Evolutionary conservation across 2,329 filamentous ascomycete species (phyloP), one percentile per base, ranked within the genome.

Genomic region (Aspergillus texensis): DNA sequence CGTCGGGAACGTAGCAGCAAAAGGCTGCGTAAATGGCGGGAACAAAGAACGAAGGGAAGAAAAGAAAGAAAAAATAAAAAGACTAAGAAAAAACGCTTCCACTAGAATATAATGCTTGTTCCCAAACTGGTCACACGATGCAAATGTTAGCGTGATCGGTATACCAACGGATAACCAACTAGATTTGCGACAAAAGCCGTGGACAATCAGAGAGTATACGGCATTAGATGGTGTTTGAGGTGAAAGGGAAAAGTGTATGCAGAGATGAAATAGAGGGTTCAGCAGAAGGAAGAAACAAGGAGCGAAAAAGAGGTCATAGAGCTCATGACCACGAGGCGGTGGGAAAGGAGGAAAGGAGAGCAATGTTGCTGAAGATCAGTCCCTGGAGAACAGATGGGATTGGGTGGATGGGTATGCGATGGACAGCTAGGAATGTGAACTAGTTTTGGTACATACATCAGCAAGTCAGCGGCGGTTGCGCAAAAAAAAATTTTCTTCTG

Each of bases 361-460:
- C 34, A 61, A 60, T 61, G 45, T 46, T 63, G 61, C 46, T 65
- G 63, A 63, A 62, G 66, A 68, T 70, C 48, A 12, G 16, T 52
- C 62, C 39, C 60, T 53, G 11, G 43, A 45, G 48, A 61, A 50
- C 14, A 26, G 53, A 50, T 59, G 28, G 62, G 61, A 68, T 69
- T 67, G 67, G 68, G 66, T 39, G 48, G 56, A 28, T n/a, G 53
- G 65, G 57, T 62, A 65, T 69, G 66, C 48, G 61, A 69, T 63
- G 56, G 60, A 65, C 56, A 64, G 62, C 30, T 57, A 62, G 62
- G 67, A 70, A 69, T 70, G 68, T 62, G 65, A 66, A 64, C 63
- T 61, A 69, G 56, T 62, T 41, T 61, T 64, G 60, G 59, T 52
- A 50, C 62, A 60, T 61, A 61, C 36, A 60, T 54, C 39, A 50